Base-by-base conservation (phyloP, 331 rosid genomes). In the Quercus lobata region DNA sequence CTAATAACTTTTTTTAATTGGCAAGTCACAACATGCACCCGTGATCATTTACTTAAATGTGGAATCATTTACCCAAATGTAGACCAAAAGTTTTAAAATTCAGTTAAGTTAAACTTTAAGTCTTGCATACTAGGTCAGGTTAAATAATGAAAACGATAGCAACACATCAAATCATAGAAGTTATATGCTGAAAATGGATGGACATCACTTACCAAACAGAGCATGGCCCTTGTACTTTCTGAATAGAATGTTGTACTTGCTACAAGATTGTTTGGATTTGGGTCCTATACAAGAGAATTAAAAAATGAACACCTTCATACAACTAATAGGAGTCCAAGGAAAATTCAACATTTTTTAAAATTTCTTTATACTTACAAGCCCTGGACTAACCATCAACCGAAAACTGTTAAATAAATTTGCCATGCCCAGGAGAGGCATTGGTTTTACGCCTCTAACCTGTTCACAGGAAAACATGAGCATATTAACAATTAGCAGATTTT, bases 381-480 rank as follows among this genome's bases (percentile, higher is more conserved):
- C 99, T 69, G 97, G 97, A 85, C 85, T 89, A 87, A 96, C 87
- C 72, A 83, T 84, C 84, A 96, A 72, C 78, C 89, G 93, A 76
- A 82, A 87, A 86, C 89, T 83, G 77, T 85, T 90, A 24, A 96
- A 79, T 78, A 93, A 89, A 84, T 92, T 90, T 24, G 97, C 87
- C 97, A 96, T 90, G 81, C 93, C 99, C 19, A 71, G 65, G 27
- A 96, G 97, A 7, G 87, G 89, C 81, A 96, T 94, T 82, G 99
- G 97, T 80, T 85, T 90, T 75, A 96, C 98, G 25, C 99, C 99
- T 87, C 99, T 92, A 79, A 96, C 91, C 99, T 96, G 97, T 73
- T 80, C 81, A 80, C 80, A 69, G 65, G 58, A 74, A 79, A 84
- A 78, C 14, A 81, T 63, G 62, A 80, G 56, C 55, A 78, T 10